Evolutionary conservation across 768 basidiomycete species (phyloP).

Genomic region (Dentipellis sp.): DNA sequence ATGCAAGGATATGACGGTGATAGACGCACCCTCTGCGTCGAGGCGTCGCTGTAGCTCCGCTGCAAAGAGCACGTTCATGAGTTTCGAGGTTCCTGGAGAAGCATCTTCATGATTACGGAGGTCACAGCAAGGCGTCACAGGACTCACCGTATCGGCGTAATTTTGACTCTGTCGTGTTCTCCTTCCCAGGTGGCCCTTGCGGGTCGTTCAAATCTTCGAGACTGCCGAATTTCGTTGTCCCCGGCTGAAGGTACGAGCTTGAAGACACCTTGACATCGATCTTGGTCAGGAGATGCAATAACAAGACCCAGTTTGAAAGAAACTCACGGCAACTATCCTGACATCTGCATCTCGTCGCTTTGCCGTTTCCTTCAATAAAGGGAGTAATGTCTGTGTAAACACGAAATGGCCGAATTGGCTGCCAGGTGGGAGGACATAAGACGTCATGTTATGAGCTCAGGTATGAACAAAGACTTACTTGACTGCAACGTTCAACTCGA

Average conservation of each 20-base stretch:
- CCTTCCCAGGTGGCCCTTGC: background rate
- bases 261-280: conserved; percentile 24
- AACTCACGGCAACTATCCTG: conserved; percentile 21
- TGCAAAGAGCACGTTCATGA: too few species aligned
- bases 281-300: conserved; percentile 38
- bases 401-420: conserved; percentile 23
- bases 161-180: background rate
- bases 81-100: background rate
- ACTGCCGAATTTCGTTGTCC: background rate
- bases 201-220: background rate
- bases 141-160: background rate
- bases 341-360: conserved; percentile 20
- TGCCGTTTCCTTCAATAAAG: conserved; percentile 22
- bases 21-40: too few species aligned
- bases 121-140: background rate
- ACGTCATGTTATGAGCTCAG: background rate
- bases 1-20: too few species aligned
- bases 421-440: background rate
- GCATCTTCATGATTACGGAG: background rate
- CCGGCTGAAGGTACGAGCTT: background rate
- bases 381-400: conserved; percentile 22
- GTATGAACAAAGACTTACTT: conserved; percentile 25
- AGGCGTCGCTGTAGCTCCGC: too few species aligned
- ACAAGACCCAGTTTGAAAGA: conserved; percentile 30
- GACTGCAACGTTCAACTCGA: conserved; percentile 27